Evolutionary conservation across 1,284 basidiomycete species (phyloP), one percentile per base, ranked within the genome.

Genomic region (Apiotrichum brassicae): DNA sequence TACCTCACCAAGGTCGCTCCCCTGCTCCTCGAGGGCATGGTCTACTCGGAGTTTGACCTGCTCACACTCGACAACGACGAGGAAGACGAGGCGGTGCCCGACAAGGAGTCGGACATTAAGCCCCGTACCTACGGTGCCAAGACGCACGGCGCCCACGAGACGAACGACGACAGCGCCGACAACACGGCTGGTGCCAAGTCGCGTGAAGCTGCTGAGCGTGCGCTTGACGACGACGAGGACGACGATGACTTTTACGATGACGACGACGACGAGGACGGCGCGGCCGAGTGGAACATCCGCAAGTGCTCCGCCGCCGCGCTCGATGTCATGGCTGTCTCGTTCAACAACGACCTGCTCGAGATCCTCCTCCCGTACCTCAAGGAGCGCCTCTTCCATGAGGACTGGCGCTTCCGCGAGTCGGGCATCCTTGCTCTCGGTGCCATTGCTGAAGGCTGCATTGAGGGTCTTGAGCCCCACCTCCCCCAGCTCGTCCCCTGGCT

Each of bases 381-480:
- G 76, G 85, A 90, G 57, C 91, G 94, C 64, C 79, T 99, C 25
- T 97, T 94, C 83, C 87, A 85, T 64, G 74, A 78, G 25, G 92
- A 98, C 56, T 99, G 95, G 95, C 72, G 91, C 60, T 87, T 94
- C 68, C 79, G 90, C 60, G 95, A 99, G 76, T 92, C 90, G 63
- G 94, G 89, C 20, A 94, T 99, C 59, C 77, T 99, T 50, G 95
- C 95, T 1, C 75, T 99, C 46, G 95, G 95, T 52, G 95, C 95
- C 13, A 93, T 99, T 79, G 95, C 95, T 18, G 95, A 99, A 79
- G 94, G 94, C 32, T 98, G 95, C 74, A 95, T 99, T 63, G 87
- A 89, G 55, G 87, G 87, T 20, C 87, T 99, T 56, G 88, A 93
- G 72, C 91, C 89, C 39, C 94, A 99, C 74, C 77, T 99, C 36